phyloP scores from a whole-genome alignment of 1,139 yeast genomes.

The Diutina sp. region DNA sequence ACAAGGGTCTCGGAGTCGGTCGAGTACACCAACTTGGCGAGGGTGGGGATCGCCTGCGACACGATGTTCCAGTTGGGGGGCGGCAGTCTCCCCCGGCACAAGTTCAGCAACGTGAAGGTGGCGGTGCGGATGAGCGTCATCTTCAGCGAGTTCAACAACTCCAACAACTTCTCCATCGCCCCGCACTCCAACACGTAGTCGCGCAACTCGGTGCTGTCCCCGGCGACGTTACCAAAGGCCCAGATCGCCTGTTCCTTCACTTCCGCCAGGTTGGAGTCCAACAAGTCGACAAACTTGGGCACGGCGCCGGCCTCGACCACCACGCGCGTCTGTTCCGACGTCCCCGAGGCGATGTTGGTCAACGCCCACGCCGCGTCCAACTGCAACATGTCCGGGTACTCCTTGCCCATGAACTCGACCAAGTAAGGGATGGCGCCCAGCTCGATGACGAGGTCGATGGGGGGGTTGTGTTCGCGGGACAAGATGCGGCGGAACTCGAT shows the following conservation, averaged over 20 bases:
- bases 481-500: slow-evolving; percentile 86
- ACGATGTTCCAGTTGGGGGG: slow-evolving; percentile 92
- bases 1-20: slow-evolving; percentile 87
- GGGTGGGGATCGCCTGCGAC: slow-evolving; percentile 78
- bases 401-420: slow-evolving; percentile 72
- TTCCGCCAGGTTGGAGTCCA: slow-evolving; percentile 72
- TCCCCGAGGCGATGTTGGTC: slow-evolving; percentile 96
- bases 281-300: slow-evolving; percentile 74
- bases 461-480: slow-evolving; percentile 95
- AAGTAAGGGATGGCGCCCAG: slow-evolving; percentile 87
- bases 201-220: slow-evolving; percentile 83
- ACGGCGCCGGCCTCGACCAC: slow-evolving; percentile 93
- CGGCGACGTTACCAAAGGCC: slow-evolving; percentile 99
- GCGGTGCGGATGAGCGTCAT: slow-evolving; percentile 90
- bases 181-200: slow-evolving; percentile 76
- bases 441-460: slow-evolving; percentile 85
- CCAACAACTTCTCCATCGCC: slow-evolving; percentile 82
- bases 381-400: slow-evolving; percentile 78
- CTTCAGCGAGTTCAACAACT: slow-evolving; percentile 67
- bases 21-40: slow-evolving; percentile 82
- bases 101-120: slow-evolving; percentile 93
- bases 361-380: slow-evolving; percentile 99
- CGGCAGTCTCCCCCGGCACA: slow-evolving; percentile 93
- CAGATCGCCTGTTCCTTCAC: slow-evolving; percentile 98
- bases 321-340: slow-evolving; percentile 75